phyloP scores from a whole-genome alignment of 345 rosid genomes.

The Lenwebbia sp. region DNA sequence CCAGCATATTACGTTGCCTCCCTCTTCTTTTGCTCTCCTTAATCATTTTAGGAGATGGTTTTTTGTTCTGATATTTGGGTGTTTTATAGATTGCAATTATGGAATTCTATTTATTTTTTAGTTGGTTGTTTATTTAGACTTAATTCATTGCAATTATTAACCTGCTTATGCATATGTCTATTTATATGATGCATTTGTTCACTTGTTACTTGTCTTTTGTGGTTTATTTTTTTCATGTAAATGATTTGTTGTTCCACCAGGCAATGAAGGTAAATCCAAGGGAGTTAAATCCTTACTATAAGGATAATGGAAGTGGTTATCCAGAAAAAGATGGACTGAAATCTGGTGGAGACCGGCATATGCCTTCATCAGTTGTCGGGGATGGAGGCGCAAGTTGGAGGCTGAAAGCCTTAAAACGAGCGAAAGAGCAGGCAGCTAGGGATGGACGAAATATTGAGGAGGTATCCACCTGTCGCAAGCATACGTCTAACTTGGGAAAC shows the following conservation, averaged over 20 bases:
- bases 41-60: background rate
- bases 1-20: background rate
- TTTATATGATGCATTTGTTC: background rate
- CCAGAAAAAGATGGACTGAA: conserved; percentile 46
- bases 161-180: background rate
- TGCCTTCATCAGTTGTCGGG: conserved; percentile 54
- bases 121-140: background rate
- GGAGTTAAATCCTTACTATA: conserved; percentile 81
- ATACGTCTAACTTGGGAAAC: background rate
- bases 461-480: conserved; percentile 18
- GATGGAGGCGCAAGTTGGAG: conserved; percentile 99
- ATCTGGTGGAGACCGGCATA: conserved; percentile 24
- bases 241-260: conserved; percentile 7
- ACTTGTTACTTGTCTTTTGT: background rate
- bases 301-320: conserved; percentile 70
- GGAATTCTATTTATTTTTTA: background rate
- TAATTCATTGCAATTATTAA: background rate
- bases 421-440: conserved; percentile 85
- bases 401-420: conserved; percentile 79
- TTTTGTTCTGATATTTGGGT: background rate
- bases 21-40: background rate
- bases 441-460: conserved; percentile 64
- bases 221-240: background rate
- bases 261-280: conserved; percentile 42
- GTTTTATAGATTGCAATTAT: background rate